phyloP scores from a whole-genome alignment of 805 yeast species.

The Cyberlindnera japonica region DNA sequence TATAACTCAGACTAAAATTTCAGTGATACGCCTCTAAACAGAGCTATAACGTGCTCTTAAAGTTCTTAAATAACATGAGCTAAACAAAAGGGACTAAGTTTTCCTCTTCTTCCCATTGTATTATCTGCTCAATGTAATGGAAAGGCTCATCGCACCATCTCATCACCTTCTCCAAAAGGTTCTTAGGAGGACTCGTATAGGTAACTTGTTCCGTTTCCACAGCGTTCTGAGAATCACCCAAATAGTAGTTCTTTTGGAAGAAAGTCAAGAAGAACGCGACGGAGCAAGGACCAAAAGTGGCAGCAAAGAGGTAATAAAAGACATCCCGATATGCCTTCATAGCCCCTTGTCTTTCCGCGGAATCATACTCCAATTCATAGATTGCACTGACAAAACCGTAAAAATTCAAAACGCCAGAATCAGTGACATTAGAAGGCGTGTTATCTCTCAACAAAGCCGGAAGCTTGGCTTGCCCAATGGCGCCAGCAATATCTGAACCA shows the following conservation, averaged over 20 bases:
- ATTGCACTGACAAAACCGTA: constrained; percentile 28
- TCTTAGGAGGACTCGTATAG: constrained; percentile 5
- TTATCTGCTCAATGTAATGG: constrained; percentile 10
- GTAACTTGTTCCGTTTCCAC: constrained; percentile 26
- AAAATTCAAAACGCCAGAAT: constrained; percentile 21
- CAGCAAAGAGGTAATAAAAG: constrained; percentile 28
- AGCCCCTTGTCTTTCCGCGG: constrained; percentile 31
- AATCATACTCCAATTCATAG: constrained; percentile 26
- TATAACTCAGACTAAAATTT: no score
- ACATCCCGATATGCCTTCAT: constrained; percentile 32
- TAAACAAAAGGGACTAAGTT: no score
- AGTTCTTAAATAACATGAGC: no score
- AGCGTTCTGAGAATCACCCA: constrained; percentile 36
- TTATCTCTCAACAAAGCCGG: constrained; percentile 30
- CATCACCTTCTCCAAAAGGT: constrained; percentile 4
- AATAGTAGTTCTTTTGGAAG: constrained; percentile 34
- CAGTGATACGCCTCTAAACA: no score
- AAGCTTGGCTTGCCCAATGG: constrained; percentile 35
- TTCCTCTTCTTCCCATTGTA: constrained; percentile 12
- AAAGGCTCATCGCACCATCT: constrained; percentile 13
- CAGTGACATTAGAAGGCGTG: constrained; percentile 26
- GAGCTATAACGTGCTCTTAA: no score
- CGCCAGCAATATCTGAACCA: constrained; percentile 38
- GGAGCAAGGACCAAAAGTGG: constrained; percentile 30
- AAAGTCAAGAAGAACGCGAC: constrained; percentile 31